A percentile compares a stretch with the other conserved stretches of the same genome.
Evolutionary conservation across 768 basidiomycete genomes (phyloP).

Genomic region (Pleurotus cornucopiae): DNA sequence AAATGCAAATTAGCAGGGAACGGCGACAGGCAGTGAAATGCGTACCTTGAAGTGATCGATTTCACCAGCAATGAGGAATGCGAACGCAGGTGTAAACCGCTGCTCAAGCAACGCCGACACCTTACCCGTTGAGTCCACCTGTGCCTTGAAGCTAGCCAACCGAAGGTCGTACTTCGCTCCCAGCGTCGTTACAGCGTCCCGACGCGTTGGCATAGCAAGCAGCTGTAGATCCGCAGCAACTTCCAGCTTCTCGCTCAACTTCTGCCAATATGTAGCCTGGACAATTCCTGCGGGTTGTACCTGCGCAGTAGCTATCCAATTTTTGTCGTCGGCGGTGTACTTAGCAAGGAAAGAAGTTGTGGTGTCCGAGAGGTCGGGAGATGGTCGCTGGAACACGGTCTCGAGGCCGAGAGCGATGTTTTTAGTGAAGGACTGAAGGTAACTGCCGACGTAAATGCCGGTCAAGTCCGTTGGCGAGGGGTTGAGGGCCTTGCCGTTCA

Average conservation of each 20-base stretch:
- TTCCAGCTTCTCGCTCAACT: conserved; percentile 91
- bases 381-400: conserved; percentile 75
- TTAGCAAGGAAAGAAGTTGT: conserved; percentile 79
- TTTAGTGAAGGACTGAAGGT: conserved; percentile 90
- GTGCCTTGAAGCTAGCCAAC: conserved; percentile 90
- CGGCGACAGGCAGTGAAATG: conserved; percentile 5
- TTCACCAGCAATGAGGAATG: conserved; percentile 93
- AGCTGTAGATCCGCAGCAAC: conserved; percentile 93
- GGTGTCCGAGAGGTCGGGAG: conserved; percentile 66
- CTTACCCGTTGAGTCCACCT: conserved; percentile 92
- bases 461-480: conserved; percentile 83
- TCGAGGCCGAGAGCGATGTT: conserved; percentile 87
- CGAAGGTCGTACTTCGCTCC: conserved; percentile 97
- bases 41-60: conserved; percentile 97
- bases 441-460: conserved; percentile 88
- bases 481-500: conserved; percentile 88
- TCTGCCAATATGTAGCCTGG: conserved; percentile 96
- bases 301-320: conserved; percentile 93
- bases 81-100: conserved; percentile 91
- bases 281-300: conserved; percentile 78
- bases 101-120: conserved; percentile 94
- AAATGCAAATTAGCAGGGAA: conserved; percentile 2
- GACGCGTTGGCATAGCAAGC: conserved; percentile 69
- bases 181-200: conserved; percentile 90
- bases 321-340: conserved; percentile 64